Base-by-base conservation (phyloP, 495 filamentous ascomycete species). In the Trichoderma virens region DNA sequence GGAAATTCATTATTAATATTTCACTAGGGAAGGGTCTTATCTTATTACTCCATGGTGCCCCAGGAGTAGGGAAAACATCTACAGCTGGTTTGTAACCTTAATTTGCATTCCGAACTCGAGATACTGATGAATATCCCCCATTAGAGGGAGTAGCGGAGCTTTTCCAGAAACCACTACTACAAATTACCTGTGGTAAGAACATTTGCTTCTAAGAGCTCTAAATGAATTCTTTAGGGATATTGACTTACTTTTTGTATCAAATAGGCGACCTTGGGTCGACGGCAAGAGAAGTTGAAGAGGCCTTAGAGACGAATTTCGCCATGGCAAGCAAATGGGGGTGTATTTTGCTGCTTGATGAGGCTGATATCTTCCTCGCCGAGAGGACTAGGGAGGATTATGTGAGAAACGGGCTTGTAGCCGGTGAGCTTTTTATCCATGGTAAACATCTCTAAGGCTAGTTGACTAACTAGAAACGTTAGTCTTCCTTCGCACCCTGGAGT, bases 401-500 rank as follows among this genome's bases (percentile, higher is more conserved):
- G 25, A 65, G 78, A 16, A 79, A 77, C 41, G 73, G 69, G 32
- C 68, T 79, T 5, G 76, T 79, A 0, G 73, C 74, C 1, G 71
- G 67, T 68, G 65, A 7, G 47, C 34, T 9, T n/a, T n/a, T n/a
- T n/a, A n/a, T n/a, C n/a, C n/a, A n/a, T n/a, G n/a, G n/a, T n/a
- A n/a, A n/a, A n/a, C n/a, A 38, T 38, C 35, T n/a, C n/a, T n/a
- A n/a, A n/a, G 13, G 5, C 47, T 11, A 25, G 67, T 68, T 45
- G 5, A 79, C 81, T 34, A 74, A 80, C 25, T 9, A 30, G 1
- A 32, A 30, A 7, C 9, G 1, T n/a, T 8, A 62, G 78, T 85
- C 0, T 86, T 88, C 65, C 72, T 86, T 1, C 76, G 85, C 4
- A 73, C 78, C 0, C 72, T 87, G 1, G 85, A 87, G 65, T 87